phyloP scores from a whole-genome alignment of 148 eudicot genomes.

The Suaeda aralocaspica region DNA sequence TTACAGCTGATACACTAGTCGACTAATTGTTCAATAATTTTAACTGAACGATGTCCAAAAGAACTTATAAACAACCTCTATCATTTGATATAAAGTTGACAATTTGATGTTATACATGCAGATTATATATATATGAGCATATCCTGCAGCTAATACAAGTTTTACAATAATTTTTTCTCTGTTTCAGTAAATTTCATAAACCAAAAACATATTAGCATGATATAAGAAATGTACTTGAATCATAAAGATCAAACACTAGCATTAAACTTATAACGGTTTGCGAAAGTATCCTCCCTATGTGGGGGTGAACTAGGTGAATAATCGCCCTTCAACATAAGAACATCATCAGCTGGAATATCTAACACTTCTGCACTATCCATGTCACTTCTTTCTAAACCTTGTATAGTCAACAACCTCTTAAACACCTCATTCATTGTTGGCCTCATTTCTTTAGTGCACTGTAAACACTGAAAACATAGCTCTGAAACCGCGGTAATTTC shows the following conservation, averaged over 20 bases:
- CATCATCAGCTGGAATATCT: conserved; percentile 27
- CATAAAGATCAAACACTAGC: conserved; percentile 23
- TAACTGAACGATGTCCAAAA: background rate
- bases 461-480: conserved; percentile 35
- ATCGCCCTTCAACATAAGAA: conserved; percentile 21
- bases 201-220: background rate
- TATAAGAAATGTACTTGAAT: background rate
- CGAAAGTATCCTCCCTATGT: conserved; percentile 19
- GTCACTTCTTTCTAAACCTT: background rate
- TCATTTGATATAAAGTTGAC: background rate
- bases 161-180: background rate
- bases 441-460: conserved; percentile 28
- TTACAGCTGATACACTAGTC: background rate
- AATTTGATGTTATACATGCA: background rate
- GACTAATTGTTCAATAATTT: background rate
- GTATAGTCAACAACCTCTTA: conserved; percentile 14
- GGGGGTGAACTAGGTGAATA: conserved; percentile 23
- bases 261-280: conserved; percentile 8
- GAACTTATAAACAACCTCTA: background rate
- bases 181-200: background rate
- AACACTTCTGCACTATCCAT: conserved; percentile 22
- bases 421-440: conserved; percentile 31
- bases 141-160: background rate
- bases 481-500: conserved; percentile 28
- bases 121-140: background rate